Evolutionary conservation across 2,329 filamentous ascomycete species (phyloP).

Genomic region (Fusarium armeniacum): DNA sequence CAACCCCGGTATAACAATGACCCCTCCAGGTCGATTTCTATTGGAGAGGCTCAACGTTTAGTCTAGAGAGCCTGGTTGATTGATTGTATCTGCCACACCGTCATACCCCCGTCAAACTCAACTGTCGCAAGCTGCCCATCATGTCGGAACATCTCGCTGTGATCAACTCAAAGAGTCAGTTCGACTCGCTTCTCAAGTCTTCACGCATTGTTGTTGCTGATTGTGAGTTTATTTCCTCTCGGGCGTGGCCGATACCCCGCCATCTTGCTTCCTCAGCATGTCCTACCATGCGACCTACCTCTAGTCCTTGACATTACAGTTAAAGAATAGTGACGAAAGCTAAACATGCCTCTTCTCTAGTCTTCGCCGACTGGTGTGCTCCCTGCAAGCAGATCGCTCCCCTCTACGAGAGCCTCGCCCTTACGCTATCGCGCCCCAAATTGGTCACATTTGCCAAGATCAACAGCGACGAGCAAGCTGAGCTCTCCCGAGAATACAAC

Average conservation of each 20-base stretch:
- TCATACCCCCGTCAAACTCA: constrained; percentile 40
- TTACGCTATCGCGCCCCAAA: constrained; percentile 77
- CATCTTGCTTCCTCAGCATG: constrained; percentile 24
- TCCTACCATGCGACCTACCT: constrained; percentile 33
- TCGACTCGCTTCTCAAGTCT: constrained; percentile 75
- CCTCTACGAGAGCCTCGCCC: constrained; percentile 82
- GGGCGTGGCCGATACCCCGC: constrained; percentile 38
- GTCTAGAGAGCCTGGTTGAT: constrained; percentile 29
- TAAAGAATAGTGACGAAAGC: constrained; percentile 9
- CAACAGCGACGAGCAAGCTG: constrained; percentile 82
- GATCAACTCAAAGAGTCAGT: constrained; percentile 70
- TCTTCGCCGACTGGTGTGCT: constrained; percentile 89
- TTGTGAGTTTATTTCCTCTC: constrained; percentile 72
- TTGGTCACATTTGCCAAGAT: constrained; percentile 88
- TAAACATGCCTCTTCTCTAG: constrained; percentile 60
- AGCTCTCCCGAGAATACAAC: constrained; percentile 79
- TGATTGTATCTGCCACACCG: constrained; percentile 44
- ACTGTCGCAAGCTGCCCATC: constrained; percentile 40
- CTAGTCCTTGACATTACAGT: background rate
- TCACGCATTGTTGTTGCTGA: constrained; percentile 88
- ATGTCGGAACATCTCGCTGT: constrained; percentile 52
- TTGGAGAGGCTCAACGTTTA: constrained; percentile 44
- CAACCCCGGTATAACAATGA: constrained; percentile 51
- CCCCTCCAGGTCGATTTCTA: constrained; percentile 44
- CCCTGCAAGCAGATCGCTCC: constrained; percentile 89